These are phyloP conservation scores for Priceomyces haplophilus DNA, from an alignment of 805 yeast species.

Conservation along the genomic window DNA sequence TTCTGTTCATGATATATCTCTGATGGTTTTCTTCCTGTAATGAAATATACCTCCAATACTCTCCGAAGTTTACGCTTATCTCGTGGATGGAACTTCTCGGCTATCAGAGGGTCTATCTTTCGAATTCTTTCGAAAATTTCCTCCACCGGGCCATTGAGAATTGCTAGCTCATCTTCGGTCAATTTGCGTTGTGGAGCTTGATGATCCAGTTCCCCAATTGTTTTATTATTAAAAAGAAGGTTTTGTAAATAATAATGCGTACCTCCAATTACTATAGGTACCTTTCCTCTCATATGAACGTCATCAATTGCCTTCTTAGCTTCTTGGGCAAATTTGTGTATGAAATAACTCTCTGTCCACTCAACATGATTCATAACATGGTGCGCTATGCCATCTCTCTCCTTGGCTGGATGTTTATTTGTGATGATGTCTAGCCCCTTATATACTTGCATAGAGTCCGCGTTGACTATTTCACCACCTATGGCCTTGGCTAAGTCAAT, in stretches of 20 bases:
- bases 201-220: constrained; percentile 39
- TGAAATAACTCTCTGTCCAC: constrained; percentile 79
- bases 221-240: constrained; percentile 66
- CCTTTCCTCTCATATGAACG: constrained; percentile 62
- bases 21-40: constrained; percentile 67
- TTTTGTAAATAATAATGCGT: constrained; percentile 91
- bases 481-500: constrained; percentile 73
- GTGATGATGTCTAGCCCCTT: constrained; percentile 70
- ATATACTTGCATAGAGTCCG: constrained; percentile 97
- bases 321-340: constrained; percentile 74
- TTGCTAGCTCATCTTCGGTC: constrained; percentile 25
- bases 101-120: constrained; percentile 65
- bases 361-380: constrained; percentile 82
- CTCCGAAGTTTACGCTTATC: constrained; percentile 76
- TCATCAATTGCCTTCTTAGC: constrained; percentile 62
- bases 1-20: constrained; percentile 65
- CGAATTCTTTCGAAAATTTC: constrained; percentile 46
- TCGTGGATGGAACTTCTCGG: constrained; percentile 86
- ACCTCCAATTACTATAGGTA: constrained; percentile 92
- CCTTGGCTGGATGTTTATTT: constrained; percentile 84
- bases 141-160: constrained; percentile 58
- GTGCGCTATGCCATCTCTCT: constrained; percentile 72
- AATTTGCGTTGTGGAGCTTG: constrained; percentile 24
- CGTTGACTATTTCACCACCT: constrained; percentile 89
- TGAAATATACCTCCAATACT: constrained; percentile 74